A percentile compares a stretch with the other conserved stretches of the same genome.
Conservation (phyloP, 2,329 filamentous ascomycete species). For the Pyricularia sp. region DNA sequence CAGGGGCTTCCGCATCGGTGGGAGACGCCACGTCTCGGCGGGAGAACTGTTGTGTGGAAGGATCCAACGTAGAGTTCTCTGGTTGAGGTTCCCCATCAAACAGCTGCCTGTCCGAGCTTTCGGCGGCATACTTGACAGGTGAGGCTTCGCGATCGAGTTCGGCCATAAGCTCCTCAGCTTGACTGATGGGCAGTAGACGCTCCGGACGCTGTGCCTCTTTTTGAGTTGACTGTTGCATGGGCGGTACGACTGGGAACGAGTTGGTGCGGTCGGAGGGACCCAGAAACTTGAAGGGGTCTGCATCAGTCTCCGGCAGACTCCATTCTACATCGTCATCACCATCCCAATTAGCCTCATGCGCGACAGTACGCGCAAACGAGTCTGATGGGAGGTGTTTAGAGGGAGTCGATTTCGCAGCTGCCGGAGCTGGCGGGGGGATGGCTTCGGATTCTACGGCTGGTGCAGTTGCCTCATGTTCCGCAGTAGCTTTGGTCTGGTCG, state of each 20-base stretch:
- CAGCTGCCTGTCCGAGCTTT: not conserved
- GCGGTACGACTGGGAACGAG: constrained; percentile 51
- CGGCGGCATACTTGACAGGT: constrained; percentile 18
- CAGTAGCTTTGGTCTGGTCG: not conserved
- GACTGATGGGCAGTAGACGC: constrained; percentile 34
- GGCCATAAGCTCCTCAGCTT: constrained; percentile 44
- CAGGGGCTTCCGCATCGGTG: constrained; percentile 30
- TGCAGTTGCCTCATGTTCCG: not conserved
- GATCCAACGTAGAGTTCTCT: not conserved
- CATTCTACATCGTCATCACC: constrained; percentile 49
- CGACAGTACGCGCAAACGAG: constrained; percentile 56
- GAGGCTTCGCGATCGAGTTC: constrained; percentile 38
- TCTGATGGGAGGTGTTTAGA: constrained; percentile 49
- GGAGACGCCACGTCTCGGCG: constrained; percentile 32
- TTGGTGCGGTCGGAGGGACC: constrained; percentile 48
- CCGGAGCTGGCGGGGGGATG: constrained; percentile 18
- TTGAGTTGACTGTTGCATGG: constrained; percentile 20
- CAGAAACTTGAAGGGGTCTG: constrained; percentile 53
- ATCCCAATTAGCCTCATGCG: constrained; percentile 50
- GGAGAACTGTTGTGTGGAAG: constrained; percentile 23
- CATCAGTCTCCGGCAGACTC: constrained; percentile 39
- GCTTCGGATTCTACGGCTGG: constrained; percentile 4
- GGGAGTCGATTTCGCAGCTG: not conserved
- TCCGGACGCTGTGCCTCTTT: constrained; percentile 17
- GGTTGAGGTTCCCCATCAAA: not conserved